Evolutionary conservation across 306 rosid genomes (phyloP), one percentile per base, ranked within the genome.

Genomic region (Alnus rubra): DNA sequence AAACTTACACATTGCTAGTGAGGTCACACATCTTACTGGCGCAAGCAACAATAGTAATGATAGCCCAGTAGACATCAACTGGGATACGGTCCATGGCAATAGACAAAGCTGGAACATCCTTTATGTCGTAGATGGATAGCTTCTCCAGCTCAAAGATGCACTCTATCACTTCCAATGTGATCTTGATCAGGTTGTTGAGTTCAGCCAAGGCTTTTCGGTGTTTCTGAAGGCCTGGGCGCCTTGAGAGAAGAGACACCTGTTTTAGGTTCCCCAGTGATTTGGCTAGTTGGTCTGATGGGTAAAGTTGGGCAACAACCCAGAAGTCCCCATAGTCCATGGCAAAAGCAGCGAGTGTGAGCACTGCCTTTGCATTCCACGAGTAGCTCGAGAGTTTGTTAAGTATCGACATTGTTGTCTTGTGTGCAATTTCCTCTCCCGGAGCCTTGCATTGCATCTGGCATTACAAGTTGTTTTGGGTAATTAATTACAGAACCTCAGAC

Each of bases 31-130:
- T 69, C 70, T 88, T 89, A 70, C 93, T 84, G 2, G 87, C 89
- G 67, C 92, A 83, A n/a, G 97, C 90, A 0, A 78, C 88, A 63
- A 90, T 55, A 11, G 93, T 84, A 58, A 88, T 78, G 69, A 93
- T 88, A 10, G 90, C 69, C 98, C 97, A 91, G 16, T 88, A 91
- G 10, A 86, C 94, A 82, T 90, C 88, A 62, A 86, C 84, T 0
- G 94, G 97, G 23, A 88, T 71, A 59, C 87, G 89, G 18, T 88
- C 84, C 4, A 80, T n/a, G 12, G 84, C 90, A 0, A 54, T 42
- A 9, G 77, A 49, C 86, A 93, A 73, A 18, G 78, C 87, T 1
- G 97, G 95, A 0, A 91, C 89, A 60, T 86, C 90, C 65, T 83
- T 84, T 1, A 80, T 71, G 81, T 81, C 87, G 62, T 80, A 85